These are phyloP conservation scores for Hymenoscyphus infarciens DNA, from an alignment of 2,329 filamentous ascomycete genomes.

Conservation along the genomic window DNA sequence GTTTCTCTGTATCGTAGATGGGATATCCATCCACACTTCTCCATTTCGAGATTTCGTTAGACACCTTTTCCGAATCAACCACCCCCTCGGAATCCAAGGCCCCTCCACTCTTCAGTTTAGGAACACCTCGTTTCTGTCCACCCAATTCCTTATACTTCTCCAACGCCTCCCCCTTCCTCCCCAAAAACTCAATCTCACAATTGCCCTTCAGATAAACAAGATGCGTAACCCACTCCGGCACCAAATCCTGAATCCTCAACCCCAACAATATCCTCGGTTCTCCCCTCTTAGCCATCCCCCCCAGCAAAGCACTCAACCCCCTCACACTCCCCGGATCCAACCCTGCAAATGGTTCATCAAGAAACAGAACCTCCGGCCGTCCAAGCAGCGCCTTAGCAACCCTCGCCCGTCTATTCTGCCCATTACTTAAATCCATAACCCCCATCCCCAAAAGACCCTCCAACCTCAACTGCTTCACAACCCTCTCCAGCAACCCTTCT, in stretches of 20 bases:
- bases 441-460: slow-evolving; percentile 70
- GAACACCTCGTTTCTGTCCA: too few relatives aligned
- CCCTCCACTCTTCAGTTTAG: slow-evolving; percentile 31
- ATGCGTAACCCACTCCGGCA: slow-evolving; percentile 91
- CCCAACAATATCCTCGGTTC: slow-evolving; percentile 73
- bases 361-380: slow-evolving; percentile 73
- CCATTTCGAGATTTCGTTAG: neutral
- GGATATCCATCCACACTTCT: slow-evolving; percentile 26
- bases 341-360: slow-evolving; percentile 96
- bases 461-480: slow-evolving; percentile 69
- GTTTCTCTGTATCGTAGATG: slow-evolving; percentile 15
- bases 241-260: slow-evolving; percentile 76
- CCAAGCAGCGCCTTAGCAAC: slow-evolving; percentile 83
- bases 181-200: slow-evolving; percentile 63
- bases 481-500: slow-evolving; percentile 50
- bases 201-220: slow-evolving; percentile 67
- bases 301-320: slow-evolving; percentile 67
- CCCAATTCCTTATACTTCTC: slow-evolving; percentile 24
- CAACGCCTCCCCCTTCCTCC: slow-evolving; percentile 58
- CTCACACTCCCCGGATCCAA: slow-evolving; percentile 80
- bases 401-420: slow-evolving; percentile 80
- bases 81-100: neutral
- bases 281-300: slow-evolving; percentile 61
- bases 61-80: neutral
- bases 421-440: slow-evolving; percentile 87